Percentiles rank a stretch among this genome's conserved stretches.
Evolutionary conservation across 2,329 filamentous ascomycete species (phyloP).

Genomic region (Pseudogymnoascus pannorum): DNA sequence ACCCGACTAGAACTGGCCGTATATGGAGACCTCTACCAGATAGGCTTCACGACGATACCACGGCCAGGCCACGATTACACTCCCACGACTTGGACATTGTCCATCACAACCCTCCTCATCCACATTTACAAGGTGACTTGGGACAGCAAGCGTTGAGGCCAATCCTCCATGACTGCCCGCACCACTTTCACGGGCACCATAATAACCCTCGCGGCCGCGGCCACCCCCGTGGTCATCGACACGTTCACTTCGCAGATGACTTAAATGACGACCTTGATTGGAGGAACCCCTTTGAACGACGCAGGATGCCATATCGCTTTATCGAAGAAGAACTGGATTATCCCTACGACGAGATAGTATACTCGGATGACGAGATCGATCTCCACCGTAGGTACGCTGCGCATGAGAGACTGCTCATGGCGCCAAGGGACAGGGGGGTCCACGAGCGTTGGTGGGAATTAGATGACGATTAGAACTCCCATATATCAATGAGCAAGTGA

Average conservation of each 20-base stretch:
- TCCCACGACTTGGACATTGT: not conserved
- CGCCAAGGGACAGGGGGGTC: not conserved
- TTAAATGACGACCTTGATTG: not conserved
- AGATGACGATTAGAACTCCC: not conserved
- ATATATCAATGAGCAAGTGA: not conserved
- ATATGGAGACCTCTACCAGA: not conserved
- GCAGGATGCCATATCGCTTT: slow-evolving; percentile 4
- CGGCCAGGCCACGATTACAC: not conserved
- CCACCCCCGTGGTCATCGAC: not conserved
- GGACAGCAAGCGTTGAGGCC: not conserved
- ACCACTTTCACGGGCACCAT: not conserved
- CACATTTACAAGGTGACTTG: not conserved
- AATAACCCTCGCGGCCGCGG: not conserved
- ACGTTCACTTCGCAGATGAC: not conserved
- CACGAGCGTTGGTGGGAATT: slow-evolving; percentile 6
- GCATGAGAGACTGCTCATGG: slow-evolving; percentile 1
- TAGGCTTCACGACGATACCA: not conserved
- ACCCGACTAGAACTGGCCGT: not conserved
- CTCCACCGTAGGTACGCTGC: not conserved
- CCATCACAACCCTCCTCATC: not conserved
- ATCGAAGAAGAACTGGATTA: slow-evolving; percentile 2
- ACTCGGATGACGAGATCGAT: not conserved
- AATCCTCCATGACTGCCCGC: not conserved
- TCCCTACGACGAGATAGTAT: not conserved
- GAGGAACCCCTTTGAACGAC: slow-evolving; percentile 1